Evolutionary conservation across 1,284 basidiomycete species (phyloP), one percentile per base, ranked within the genome.

Genomic region (Phellopilus nigrolimitatus): DNA sequence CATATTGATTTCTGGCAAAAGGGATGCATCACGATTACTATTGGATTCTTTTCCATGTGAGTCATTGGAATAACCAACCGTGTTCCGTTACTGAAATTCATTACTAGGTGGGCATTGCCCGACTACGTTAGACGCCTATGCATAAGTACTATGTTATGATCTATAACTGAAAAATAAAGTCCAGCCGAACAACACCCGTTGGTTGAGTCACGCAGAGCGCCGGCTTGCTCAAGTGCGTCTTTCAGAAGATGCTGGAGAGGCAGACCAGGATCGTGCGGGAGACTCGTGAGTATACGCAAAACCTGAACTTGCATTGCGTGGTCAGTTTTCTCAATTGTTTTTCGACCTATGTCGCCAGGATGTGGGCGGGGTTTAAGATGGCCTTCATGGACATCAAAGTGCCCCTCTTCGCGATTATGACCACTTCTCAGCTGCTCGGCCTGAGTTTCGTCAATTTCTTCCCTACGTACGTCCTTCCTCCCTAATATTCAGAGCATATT

Each of bases 391-490:
- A 89, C 59, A 71, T 73, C 17, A 81, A 84, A 61, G 78, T 85
- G 1, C 67, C 64, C 21, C 62, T 87, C 17, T 81, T 89, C 57
- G 70, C 79, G 40, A 34, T 84, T 9, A 75, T 81, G 71, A 65
- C 65, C 3, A 74, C 71, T 27, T 62, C 73, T 0, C 75, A 78
- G 55, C 62, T 79, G 7, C 61, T 88, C 9, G 84, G 84, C 0
- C 66, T 86, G 24, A 83, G 81, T 40, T 88, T 85, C 63, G 79
- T 84, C 48, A 79, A 82, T 57, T 89, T 85, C 71, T 89, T 87
- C 68, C 82, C 81, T 12, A 84, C 82, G 79, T 82, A 58, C 48
- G 74, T 66, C 3, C 13, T 17, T 27, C 13, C 3, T n/a, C n/a
- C n/a, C n/a, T n/a, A n/a, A n/a, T n/a, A n/a, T 13, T n/a, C 38